Percentiles rank a stretch among this genome's conserved stretches.
Conservation (phyloP, 371 early-diverging fungal genomes). For the Gilbertella persicaria region DNA sequence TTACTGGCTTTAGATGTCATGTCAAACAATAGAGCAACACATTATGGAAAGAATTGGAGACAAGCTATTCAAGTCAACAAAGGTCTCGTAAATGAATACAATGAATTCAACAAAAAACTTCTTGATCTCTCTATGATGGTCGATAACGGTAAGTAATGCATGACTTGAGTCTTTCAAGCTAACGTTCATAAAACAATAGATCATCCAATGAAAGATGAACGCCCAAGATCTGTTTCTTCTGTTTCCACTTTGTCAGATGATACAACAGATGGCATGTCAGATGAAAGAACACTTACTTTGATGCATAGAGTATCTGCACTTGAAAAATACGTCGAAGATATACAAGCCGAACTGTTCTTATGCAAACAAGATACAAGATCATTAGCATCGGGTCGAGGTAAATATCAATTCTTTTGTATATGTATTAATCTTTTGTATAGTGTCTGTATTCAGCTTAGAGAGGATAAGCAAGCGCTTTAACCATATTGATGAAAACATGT, state of each 20-base stretch:
- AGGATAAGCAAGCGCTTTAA: slow-evolving; percentile 30
- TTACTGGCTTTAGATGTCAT: slow-evolving; percentile 47
- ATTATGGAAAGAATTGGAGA: slow-evolving; percentile 40
- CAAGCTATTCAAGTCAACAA: slow-evolving; percentile 28
- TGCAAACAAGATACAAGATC: slow-evolving; percentile 41
- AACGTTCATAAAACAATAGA: background rate
- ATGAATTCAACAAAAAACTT: slow-evolving; percentile 16
- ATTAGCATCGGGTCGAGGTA: slow-evolving; percentile 27
- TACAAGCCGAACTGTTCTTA: slow-evolving; percentile 36
- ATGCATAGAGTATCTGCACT: slow-evolving; percentile 30
- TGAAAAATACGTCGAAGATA: slow-evolving; percentile 37
- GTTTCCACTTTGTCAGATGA: background rate
- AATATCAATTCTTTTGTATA: background rate
- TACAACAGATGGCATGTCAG: background rate
- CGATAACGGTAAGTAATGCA: background rate
- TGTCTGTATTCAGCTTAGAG: slow-evolving; percentile 11
- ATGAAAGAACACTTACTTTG: slow-evolving; percentile 24
- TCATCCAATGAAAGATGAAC: background rate
- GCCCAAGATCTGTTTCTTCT: background rate
- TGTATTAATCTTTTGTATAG: background rate
- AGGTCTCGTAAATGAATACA: slow-evolving; percentile 19
- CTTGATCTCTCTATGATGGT: background rate
- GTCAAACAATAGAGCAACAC: slow-evolving; percentile 35
- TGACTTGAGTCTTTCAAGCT: too few species aligned
- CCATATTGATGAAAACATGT: slow-evolving; percentile 33